Evolutionary conservation across 2,329 filamentous ascomycete genomes (phyloP).

Genomic region (Colletotrichum australisinense): DNA sequence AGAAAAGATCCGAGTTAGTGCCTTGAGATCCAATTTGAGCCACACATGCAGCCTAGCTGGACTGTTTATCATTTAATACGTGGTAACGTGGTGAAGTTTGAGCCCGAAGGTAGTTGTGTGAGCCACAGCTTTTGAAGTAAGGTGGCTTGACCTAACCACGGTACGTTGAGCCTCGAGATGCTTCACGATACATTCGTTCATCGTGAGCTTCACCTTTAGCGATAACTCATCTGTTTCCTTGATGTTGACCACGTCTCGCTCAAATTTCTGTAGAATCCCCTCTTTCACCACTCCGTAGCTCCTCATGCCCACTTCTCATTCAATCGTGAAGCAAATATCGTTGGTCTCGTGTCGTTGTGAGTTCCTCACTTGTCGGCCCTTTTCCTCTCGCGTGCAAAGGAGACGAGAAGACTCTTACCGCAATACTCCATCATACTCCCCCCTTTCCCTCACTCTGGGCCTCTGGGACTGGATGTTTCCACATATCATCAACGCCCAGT

Average conservation of each 20-base stretch:
- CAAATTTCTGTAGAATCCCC: background rate
- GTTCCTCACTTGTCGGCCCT: slow-evolving; percentile 2
- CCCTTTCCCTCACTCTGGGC: background rate
- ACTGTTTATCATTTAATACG: too few relatives aligned
- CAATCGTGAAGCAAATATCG: background rate
- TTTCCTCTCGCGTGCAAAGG: background rate
- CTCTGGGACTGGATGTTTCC: background rate
- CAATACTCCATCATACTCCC: background rate
- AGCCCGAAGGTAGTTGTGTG: background rate
- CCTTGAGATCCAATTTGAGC: background rate
- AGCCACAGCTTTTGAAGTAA: background rate
- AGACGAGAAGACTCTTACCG: background rate
- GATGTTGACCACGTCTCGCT: background rate
- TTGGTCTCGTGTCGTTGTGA: background rate
- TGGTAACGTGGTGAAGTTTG: background rate
- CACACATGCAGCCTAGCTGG: too few relatives aligned
- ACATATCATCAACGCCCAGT: background rate
- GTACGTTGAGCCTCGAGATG: background rate
- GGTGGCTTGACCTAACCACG: background rate
- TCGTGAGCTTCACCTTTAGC: slow-evolving; percentile 5
- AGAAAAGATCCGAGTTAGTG: background rate
- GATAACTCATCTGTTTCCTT: background rate
- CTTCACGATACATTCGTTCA: background rate
- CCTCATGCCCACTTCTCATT: slow-evolving; percentile 30
- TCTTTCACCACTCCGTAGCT: background rate